phyloP scores from a whole-genome alignment of 164 flowering plant genomes.

The Annona squamosa region DNA sequence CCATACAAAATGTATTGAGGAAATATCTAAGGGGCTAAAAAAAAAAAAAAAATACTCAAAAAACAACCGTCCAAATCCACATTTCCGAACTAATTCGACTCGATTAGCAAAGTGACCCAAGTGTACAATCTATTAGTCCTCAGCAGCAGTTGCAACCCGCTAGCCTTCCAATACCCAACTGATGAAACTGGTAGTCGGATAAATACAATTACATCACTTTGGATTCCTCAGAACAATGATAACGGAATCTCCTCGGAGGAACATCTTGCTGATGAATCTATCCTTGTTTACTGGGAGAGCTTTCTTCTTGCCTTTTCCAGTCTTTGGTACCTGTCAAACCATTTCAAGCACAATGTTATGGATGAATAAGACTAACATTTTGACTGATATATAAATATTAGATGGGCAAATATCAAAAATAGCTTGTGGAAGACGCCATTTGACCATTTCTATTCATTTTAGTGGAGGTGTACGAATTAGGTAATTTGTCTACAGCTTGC shows the following conservation, averaged over 20 bases:
- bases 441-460: no score
- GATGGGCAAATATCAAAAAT: no score
- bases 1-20: no score
- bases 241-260: conserved; percentile 89
- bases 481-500: background rate
- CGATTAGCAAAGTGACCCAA: background rate
- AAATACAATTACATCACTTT: conserved; percentile 31
- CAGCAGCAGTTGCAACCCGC: background rate
- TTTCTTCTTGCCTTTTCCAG: conserved; percentile 93
- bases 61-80: background rate
- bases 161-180: background rate
- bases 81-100: background rate
- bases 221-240: conserved; percentile 92
- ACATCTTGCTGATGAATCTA: conserved; percentile 92
- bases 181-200: background rate
- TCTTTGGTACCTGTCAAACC: conserved; percentile 63
- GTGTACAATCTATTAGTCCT: background rate
- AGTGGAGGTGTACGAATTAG: no score
- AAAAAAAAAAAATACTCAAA: no score
- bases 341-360: background rate
- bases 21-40: no score
- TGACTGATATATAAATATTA: no score
- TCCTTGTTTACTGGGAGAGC: conserved; percentile 87
- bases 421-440: no score
- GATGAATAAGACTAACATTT: no score